phyloP scores from a whole-genome alignment of 1,284 basidiomycete genomes.

The Papiliotrema flavescens region DNA sequence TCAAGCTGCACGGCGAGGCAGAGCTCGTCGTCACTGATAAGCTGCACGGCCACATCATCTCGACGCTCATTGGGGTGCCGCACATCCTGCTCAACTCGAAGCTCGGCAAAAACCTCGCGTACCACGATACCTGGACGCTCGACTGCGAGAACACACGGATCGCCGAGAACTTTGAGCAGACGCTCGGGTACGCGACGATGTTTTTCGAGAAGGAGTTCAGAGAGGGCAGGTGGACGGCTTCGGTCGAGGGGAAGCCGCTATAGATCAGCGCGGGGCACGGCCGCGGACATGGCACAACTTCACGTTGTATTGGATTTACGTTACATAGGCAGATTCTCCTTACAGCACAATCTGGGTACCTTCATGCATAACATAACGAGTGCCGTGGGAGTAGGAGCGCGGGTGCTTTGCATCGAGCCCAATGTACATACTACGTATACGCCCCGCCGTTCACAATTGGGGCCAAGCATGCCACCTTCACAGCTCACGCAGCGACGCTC shows the following conservation, averaged over 20 bases:
- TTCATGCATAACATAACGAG: no score
- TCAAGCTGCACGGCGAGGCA: neutral
- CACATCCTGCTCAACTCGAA: neutral
- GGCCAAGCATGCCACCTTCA: no score
- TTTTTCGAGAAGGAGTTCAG: slow-evolving; percentile 1
- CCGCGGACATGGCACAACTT: no score
- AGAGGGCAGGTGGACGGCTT: neutral
- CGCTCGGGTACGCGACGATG: neutral
- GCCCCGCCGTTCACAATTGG: no score
- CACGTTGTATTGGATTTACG: no score
- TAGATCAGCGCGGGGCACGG: no score
- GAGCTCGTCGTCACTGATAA: neutral
- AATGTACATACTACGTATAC: no score
- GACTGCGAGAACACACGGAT: neutral
- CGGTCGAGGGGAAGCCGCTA: neutral
- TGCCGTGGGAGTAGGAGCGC: no score
- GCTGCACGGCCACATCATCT: neutral
- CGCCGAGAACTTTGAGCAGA: neutral
- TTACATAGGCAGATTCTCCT: no score
- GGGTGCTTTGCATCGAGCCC: no score
- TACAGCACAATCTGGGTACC: no score
- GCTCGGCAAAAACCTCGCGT: neutral
- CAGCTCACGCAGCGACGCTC: neutral
- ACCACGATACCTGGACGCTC: slow-evolving; percentile 1
- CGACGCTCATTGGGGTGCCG: neutral